Conservation (phyloP, 768 basidiomycete species). For the Hortiboletus flavorubellus region DNA sequence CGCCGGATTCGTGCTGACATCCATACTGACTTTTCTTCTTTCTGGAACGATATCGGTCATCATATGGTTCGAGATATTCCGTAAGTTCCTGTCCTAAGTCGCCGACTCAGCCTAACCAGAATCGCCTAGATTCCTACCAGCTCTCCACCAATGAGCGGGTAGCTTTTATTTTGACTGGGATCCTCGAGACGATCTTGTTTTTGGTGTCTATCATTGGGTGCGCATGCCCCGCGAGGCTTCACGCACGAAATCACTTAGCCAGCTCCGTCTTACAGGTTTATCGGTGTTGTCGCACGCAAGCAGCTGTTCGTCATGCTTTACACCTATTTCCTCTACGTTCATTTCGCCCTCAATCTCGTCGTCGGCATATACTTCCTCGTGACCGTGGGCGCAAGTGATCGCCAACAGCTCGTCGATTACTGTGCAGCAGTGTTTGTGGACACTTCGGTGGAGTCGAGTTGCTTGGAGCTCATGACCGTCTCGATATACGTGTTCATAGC, state of each 20-base stretch:
- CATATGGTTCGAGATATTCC: conserved; percentile 60
- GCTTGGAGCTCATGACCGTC: conserved; percentile 39
- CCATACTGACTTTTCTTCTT: conserved; percentile 50
- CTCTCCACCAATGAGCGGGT: conserved; percentile 30
- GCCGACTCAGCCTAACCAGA: not conserved
- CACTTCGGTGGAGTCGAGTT: conserved; percentile 42
- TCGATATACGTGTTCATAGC: conserved; percentile 46
- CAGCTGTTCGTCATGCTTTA: conserved; percentile 57
- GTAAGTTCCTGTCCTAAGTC: conserved; percentile 36
- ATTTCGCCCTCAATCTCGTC: conserved; percentile 53
- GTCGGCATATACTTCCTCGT: conserved; percentile 52
- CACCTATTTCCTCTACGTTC: conserved; percentile 52
- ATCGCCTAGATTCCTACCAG: conserved; percentile 33
- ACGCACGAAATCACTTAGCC: not conserved
- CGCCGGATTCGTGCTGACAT: conserved; percentile 54
- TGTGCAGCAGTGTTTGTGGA: conserved; percentile 47
- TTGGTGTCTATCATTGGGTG: conserved; percentile 57
- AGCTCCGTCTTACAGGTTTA: conserved; percentile 40
- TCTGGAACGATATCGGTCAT: conserved; percentile 51
- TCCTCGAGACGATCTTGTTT: conserved; percentile 54
- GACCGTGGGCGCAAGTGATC: conserved; percentile 44
- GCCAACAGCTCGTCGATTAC: conserved; percentile 38
- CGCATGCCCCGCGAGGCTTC: not conserved
- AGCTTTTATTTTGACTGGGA: conserved; percentile 47
- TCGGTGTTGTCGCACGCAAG: conserved; percentile 62